Percentiles rank a stretch among this genome's conserved stretches.
These are phyloP conservation scores for Escallonia herrerae DNA, from an alignment of 129 eudicot species.

Conservation along the genomic window DNA sequence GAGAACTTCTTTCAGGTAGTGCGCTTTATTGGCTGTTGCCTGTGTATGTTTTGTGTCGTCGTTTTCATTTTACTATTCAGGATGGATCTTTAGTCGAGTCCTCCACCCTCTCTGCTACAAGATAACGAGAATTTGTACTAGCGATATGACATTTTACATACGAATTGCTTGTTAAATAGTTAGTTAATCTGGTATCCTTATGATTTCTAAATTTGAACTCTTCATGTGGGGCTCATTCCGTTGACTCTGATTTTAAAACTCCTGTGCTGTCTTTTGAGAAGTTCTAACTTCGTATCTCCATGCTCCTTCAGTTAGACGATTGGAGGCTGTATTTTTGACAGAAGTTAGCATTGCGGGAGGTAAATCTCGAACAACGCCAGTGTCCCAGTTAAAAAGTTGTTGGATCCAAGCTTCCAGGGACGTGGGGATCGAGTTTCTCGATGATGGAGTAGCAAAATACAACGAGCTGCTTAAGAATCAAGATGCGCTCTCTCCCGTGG, in stretches of 20 bases:
- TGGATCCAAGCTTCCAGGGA: slow-evolving; percentile 60
- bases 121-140: no score
- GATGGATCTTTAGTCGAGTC: no score
- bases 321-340: slow-evolving; percentile 63
- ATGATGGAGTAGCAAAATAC: slow-evolving; percentile 19
- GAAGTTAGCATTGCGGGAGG: slow-evolving; percentile 83
- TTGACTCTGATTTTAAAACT: neutral
- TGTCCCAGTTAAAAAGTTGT: slow-evolving; percentile 39
- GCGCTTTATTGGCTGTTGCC: slow-evolving; percentile 1
- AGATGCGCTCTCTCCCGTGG: slow-evolving; percentile 1
- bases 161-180: no score
- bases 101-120: no score
- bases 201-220: no score
- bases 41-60: no score
- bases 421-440: slow-evolving; percentile 26
- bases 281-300: slow-evolving; percentile 3
- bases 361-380: slow-evolving; percentile 47
- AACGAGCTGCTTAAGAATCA: slow-evolving; percentile 11
- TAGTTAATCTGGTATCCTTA: no score
- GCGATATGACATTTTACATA: no score
- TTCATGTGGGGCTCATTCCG: neutral
- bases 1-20: slow-evolving; percentile 61
- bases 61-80: no score
- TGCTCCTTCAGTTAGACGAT: slow-evolving; percentile 36
- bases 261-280: neutral